phyloP scores from a whole-genome alignment of 129 eudicot species.

The Flaveria ramosissima region DNA sequence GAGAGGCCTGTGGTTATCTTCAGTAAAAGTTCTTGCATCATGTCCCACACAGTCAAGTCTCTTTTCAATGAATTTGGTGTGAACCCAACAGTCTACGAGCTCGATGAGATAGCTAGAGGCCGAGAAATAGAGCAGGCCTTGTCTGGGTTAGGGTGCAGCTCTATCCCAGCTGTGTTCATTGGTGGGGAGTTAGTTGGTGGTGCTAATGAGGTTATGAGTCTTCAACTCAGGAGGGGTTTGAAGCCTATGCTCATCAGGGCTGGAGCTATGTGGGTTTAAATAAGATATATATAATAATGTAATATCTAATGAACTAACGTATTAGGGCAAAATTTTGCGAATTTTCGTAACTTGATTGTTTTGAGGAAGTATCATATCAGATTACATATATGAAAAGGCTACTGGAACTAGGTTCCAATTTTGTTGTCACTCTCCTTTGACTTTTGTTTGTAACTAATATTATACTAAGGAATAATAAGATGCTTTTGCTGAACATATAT shows the following conservation, averaged over 20 bases:
- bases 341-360: not conserved
- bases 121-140: constrained; percentile 63
- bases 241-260: constrained; percentile 66
- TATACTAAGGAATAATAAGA: not conserved
- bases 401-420: not conserved
- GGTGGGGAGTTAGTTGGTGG: constrained; percentile 69
- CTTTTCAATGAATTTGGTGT: constrained; percentile 61
- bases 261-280: constrained; percentile 53
- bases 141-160: constrained; percentile 43
- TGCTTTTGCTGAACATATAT: too few species aligned
- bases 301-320: not conserved
- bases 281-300: not conserved
- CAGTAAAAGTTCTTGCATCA: constrained; percentile 64
- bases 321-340: not conserved
- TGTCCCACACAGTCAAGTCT: constrained; percentile 60
- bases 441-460: not conserved
- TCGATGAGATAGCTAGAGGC: constrained; percentile 61
- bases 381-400: constrained; percentile 9
- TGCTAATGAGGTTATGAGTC: constrained; percentile 62
- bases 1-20: constrained; percentile 77
- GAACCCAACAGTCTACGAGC: constrained; percentile 64
- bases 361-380: not conserved
- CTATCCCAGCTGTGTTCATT: constrained; percentile 67
- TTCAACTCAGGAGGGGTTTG: constrained; percentile 54
- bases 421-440: not conserved